A percentile compares a stretch with the other conserved stretches of the same genome.
phyloP scores from a whole-genome alignment of 2,329 filamentous ascomycete species.

The Amauroascus niger region DNA sequence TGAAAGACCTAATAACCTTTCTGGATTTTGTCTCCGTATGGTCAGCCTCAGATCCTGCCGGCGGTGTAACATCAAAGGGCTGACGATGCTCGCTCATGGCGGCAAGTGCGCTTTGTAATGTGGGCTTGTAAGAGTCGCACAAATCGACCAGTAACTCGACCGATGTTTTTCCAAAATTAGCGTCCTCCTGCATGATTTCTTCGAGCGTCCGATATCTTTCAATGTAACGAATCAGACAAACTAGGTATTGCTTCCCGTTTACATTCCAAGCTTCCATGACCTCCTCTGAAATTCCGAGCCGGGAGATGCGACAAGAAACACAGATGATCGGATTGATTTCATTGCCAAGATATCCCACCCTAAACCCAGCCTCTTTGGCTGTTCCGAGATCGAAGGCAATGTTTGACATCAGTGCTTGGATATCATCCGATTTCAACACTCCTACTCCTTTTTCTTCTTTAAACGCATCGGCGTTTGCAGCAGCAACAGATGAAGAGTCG shows the following conservation, averaged over 20 bases:
- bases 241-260: slow-evolving; percentile 55
- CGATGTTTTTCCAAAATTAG: slow-evolving; percentile 26
- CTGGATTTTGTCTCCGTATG: background rate
- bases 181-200: slow-evolving; percentile 39
- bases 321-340: slow-evolving; percentile 48
- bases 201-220: slow-evolving; percentile 54
- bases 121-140: slow-evolving; percentile 63
- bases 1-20: slow-evolving; percentile 51
- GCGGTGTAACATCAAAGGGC: slow-evolving; percentile 32
- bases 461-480: background rate
- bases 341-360: slow-evolving; percentile 52
- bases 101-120: slow-evolving; percentile 43
- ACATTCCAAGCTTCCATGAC: slow-evolving; percentile 70
- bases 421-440: background rate
- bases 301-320: slow-evolving; percentile 58
- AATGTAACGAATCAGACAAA: slow-evolving; percentile 59
- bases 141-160: slow-evolving; percentile 60
- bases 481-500: slow-evolving; percentile 4
- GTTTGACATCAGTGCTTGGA: slow-evolving; percentile 21
- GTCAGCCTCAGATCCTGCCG: background rate
- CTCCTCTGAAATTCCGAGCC: slow-evolving; percentile 64
- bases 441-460: background rate
- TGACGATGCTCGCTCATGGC: slow-evolving; percentile 21
- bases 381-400: slow-evolving; percentile 52
- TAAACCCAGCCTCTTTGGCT: slow-evolving; percentile 58